Base-by-base conservation (phyloP, 2,329 filamentous ascomycete genomes). In the Fusarium sp. region DNA sequence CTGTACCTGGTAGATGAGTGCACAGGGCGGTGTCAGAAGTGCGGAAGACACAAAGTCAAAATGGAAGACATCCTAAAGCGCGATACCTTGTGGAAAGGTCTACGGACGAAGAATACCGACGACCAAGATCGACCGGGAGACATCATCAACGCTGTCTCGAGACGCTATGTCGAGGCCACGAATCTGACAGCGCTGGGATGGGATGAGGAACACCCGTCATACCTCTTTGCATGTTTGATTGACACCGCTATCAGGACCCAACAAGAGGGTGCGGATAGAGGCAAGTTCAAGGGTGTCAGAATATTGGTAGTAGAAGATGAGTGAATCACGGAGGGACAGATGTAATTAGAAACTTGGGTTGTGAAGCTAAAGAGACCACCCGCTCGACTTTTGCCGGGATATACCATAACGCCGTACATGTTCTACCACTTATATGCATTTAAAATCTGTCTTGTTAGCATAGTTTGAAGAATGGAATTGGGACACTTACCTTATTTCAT, bases 401-500 rank as follows among this genome's bases (percentile, higher is more conserved):
- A 75, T 74, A 76, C 73, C 73, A 65, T 71, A 76, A 76, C 74
- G 74, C 74, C 74, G 63, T 75, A 72, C 74, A 76, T 75, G 64
- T 56, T 75, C 67, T 75, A 62, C 71, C 68, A 64, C 71, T 60
- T 51, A 61, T 62, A 65, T 67, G 65, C 62, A 65, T 65, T 79
- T 74, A 82, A 75, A 82, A 82, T 73, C 80, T 82, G 60, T 8
- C 12, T 6, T 25, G 58, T 76, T 74, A 75, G 73, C 22, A 38
- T 45, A 20, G 46, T 27, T 38, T 40, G 11, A 3, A n/a, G 20
- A 29, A 16, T 15, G 13, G 13, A 22, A 27, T 27, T 16, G 8
- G n/a, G 10, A 22, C 6, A 49, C 82, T 75, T 72, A 97, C 91
- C 94, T 87, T 79, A 99, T 97, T 83, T 99, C 96, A 81, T 99